phyloP scores from a whole-genome alignment of 371 early-diverging fungal genomes.

The Mucor sp. region DNA sequence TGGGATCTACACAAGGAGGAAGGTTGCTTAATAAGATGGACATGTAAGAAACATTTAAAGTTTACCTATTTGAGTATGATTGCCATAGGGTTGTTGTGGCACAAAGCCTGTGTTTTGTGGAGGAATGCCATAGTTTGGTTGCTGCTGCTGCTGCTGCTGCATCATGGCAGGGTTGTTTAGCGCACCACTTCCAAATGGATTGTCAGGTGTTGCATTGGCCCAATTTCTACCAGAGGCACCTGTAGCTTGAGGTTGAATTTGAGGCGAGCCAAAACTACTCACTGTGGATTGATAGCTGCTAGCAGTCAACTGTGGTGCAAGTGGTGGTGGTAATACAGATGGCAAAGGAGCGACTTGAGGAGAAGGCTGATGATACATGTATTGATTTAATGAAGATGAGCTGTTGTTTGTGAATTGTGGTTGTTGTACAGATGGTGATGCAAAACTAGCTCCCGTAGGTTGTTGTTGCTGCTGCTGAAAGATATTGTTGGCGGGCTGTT shows the following conservation, averaged over 20 bases:
- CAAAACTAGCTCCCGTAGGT: conserved; percentile 1
- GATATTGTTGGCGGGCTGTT: not conserved
- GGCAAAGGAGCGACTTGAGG: conserved; percentile 16
- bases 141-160: conserved; percentile 15
- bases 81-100: not conserved
- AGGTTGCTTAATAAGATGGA: too few relatives aligned
- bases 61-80: conserved; percentile 7
- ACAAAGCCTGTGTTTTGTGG: conserved; percentile 24
- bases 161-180: not conserved
- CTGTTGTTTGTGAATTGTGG: conserved; percentile 3
- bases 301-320: conserved; percentile 21
- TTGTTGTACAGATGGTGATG: conserved; percentile 18
- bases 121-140: conserved; percentile 15
- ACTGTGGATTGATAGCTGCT: conserved; percentile 1
- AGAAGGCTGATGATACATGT: conserved; percentile 1
- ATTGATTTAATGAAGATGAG: conserved; percentile 1
- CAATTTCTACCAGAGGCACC: conserved; percentile 22
- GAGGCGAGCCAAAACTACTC: not conserved
- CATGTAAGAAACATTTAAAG: not conserved
- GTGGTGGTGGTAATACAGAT: conserved; percentile 33
- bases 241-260: conserved; percentile 16
- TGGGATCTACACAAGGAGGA: conserved; percentile 16
- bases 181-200: conserved; percentile 39
- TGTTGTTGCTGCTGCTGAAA: conserved; percentile 12
- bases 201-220: conserved; percentile 50